Evolutionary conservation across 2,329 filamentous ascomycete species (phyloP), one percentile per base, ranked within the genome.

Genomic region (Lachnellula willkommii): DNA sequence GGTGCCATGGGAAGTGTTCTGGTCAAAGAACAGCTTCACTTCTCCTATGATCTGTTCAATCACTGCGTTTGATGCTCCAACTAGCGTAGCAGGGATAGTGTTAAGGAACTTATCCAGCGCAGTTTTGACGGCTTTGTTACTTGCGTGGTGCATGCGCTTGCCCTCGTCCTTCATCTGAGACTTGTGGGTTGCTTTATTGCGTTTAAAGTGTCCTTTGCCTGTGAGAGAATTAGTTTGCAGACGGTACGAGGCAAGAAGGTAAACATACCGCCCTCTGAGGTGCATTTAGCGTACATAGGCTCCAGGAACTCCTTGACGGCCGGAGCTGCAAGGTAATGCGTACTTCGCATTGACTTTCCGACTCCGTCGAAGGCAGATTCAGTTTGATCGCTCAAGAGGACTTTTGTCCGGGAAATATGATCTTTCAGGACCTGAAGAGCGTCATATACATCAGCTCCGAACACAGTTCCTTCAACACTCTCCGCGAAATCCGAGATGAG

Each of bases 221-320:
- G 7, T 9, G 47, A 15, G 15, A 20, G 12, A 35, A 24, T 56
- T 39, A 52, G 48, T 17, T 20, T 43, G 17, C 40, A 15, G 14
- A 15, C 2, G 14, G 14, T 17, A 17, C 5, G 5, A 40, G 14
- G 37, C 5, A 37, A 17, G 12, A 26, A 28, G 37, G 32, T 2
- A 5, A 12, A 52, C 56, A 22, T 51, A 59, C 59, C 59, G n/a
- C 8, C 8, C 35, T 47, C 55, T 1, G 24, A 15, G 6, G 37
- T 53, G 22, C 61, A 63, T 49, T 59, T 5, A n/a, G 52, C 47
- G 42, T 61, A 62, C 50, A 52, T 60, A 1, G 47, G 50, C 5
- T n/a, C 37, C 15, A 59, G 43, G 24, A 57, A 58, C 1, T 45
- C 22, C 42, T 36, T 52, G 12, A 62, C 36, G 3, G 55, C 49